Evolutionary conservation across 257 asterid species (phyloP).

Genomic region (Solanum etuberosum): DNA sequence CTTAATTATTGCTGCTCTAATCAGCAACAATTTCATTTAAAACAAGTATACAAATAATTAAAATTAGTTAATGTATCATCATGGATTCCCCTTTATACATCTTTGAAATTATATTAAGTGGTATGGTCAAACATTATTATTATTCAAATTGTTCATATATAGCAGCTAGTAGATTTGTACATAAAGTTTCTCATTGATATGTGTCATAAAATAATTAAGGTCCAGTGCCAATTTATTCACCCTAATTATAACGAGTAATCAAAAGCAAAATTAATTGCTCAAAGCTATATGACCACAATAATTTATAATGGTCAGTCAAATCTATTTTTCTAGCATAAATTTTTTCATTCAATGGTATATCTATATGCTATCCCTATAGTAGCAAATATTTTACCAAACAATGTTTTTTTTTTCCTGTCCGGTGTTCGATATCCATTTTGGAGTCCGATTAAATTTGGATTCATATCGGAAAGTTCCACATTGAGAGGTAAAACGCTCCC

Average conservation of each 20-base stretch:
- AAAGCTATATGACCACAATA: background rate
- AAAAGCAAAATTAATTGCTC: background rate
- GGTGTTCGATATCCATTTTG: no score
- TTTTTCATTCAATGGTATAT: background rate
- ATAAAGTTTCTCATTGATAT: background rate
- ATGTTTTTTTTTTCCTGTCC: no score
- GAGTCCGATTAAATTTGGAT: accelerated
- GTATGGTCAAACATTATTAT: background rate
- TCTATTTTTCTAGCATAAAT: background rate
- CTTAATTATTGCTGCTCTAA: background rate
- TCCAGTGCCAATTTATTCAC: background rate
- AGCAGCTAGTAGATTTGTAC: background rate
- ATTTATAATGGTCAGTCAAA: background rate
- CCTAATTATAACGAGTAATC: background rate
- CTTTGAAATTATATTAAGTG: background rate
- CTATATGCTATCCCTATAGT: background rate
- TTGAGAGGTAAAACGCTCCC: background rate
- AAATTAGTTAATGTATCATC: background rate
- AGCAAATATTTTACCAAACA: background rate
- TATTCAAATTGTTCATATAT: background rate
- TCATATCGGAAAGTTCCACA: no score
- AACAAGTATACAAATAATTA: background rate
- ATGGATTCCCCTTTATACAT: background rate
- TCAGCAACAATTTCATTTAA: background rate
- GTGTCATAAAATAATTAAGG: background rate